Evolutionary conservation across 306 rosid genomes (phyloP).

Genomic region (Coriaria nepalensis): DNA sequence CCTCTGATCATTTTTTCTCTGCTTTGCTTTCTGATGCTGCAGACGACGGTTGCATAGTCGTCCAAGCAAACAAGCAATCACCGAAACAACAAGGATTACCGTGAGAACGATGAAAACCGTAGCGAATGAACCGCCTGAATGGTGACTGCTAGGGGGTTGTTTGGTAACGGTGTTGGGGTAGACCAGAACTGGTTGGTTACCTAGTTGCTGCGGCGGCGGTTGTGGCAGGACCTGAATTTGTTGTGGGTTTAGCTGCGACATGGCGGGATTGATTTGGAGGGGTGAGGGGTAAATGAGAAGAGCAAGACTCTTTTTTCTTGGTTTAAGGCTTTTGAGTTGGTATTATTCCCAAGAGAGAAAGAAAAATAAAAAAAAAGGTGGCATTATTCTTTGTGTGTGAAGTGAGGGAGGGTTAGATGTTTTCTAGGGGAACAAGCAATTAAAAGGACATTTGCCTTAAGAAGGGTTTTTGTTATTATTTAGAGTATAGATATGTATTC

Average conservation of each 20-base stretch:
- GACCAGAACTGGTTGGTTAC: conserved; percentile 42
- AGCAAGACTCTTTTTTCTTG: not conserved
- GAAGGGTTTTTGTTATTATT: too few relatives aligned
- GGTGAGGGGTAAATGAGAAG: too few relatives aligned
- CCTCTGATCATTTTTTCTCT: too few relatives aligned
- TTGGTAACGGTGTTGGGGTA: conserved; percentile 35
- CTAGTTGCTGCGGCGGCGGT: conserved; percentile 26
- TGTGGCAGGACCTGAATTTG: conserved; percentile 32
- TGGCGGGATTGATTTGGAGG: too few relatives aligned
- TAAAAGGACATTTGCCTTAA: too few relatives aligned
- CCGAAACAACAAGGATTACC: conserved; percentile 52
- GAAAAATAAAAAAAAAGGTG: too few relatives aligned
- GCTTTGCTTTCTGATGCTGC: conserved; percentile 24
- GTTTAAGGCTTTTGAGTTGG: too few relatives aligned
- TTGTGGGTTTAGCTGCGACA: conserved; percentile 41
- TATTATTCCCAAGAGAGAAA: too few relatives aligned
- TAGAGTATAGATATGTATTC: too few relatives aligned
- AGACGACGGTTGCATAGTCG: conserved; percentile 53
- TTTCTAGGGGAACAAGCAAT: too few relatives aligned
- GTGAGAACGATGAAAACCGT: conserved; percentile 75
- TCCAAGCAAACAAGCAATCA: conserved; percentile 64
- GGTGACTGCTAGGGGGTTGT: conserved; percentile 31
- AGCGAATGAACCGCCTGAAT: conserved; percentile 71
- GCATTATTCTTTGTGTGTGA: too few relatives aligned
- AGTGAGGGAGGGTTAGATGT: conserved; percentile 6